These are phyloP conservation scores for Xylogone sp. DNA, from an alignment of 2,329 filamentous ascomycete genomes.

Conservation along the genomic window DNA sequence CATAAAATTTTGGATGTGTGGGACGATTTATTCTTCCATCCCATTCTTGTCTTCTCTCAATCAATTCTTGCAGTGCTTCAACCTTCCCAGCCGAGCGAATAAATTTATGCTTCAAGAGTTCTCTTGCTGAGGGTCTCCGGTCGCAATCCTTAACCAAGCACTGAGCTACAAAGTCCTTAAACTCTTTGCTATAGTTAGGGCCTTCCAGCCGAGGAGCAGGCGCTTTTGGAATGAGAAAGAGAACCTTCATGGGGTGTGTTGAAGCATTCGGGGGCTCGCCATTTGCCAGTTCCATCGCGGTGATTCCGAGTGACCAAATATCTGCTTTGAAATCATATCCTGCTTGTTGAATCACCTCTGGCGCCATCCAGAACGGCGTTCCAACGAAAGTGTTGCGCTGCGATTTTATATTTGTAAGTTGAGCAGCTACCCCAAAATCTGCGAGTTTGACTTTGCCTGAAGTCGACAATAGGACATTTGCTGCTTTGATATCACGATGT, in stretches of 20 bases:
- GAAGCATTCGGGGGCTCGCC: conserved; percentile 85
- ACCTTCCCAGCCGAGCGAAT: conserved; percentile 83
- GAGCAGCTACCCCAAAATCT: conserved; percentile 95
- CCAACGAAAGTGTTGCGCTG: conserved; percentile 97
- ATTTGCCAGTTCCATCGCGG: conserved; percentile 82
- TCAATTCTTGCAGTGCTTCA: conserved; percentile 82
- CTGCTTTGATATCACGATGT: conserved; percentile 94
- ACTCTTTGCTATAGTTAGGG: conserved; percentile 75
- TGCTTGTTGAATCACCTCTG: conserved; percentile 87
- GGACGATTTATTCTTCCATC: conserved; percentile 69
- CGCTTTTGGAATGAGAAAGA: conserved; percentile 89
- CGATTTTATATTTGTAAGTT: conserved; percentile 96
- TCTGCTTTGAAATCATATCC: conserved; percentile 85
- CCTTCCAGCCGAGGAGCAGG: conserved; percentile 81
- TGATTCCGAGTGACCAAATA: conserved; percentile 91
- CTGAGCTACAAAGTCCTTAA: conserved; percentile 88
- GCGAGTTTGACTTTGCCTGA: conserved; percentile 90
- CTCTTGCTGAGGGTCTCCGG: conserved; percentile 76
- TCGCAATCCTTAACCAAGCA: conserved; percentile 93
- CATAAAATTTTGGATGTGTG: conserved; percentile 79
- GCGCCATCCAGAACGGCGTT: conserved; percentile 96
- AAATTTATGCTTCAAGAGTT: conserved; percentile 84
- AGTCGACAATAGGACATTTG: conserved; percentile 90
- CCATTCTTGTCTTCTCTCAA: conserved; percentile 77
- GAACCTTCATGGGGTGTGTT: conserved; percentile 89